Conservation (phyloP, 805 yeast species). For the Monosporozyma servazzii region DNA sequence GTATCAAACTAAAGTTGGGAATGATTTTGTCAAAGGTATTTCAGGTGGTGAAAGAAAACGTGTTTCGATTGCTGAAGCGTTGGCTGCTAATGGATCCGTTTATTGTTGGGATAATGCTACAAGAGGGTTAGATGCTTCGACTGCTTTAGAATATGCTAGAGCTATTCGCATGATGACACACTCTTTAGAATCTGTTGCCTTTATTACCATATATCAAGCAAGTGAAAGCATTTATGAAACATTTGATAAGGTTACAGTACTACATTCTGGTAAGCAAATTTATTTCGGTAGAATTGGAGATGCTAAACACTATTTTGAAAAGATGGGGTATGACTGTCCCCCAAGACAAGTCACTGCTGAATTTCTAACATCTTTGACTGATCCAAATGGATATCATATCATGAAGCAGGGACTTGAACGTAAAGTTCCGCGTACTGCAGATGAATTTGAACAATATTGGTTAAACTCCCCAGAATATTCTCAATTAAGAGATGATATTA, state of each 20-base stretch:
- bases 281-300: constrained; percentile 43
- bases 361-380: constrained; percentile 51
- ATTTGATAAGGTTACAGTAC: constrained; percentile 45
- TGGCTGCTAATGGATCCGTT: constrained; percentile 41
- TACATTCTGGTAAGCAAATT: constrained; percentile 46
- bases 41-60: constrained; percentile 75
- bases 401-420: constrained; percentile 36
- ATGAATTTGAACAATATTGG: constrained; percentile 46
- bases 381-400: constrained; percentile 39
- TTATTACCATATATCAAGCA: constrained; percentile 54
- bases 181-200: constrained; percentile 41
- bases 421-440: constrained; percentile 46
- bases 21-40: constrained; percentile 44
- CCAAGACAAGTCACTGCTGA: constrained; percentile 55
- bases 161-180: constrained; percentile 49
- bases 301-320: constrained; percentile 44
- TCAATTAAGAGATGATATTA: constrained; percentile 37
- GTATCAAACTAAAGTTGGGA: constrained; percentile 48
- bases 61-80: constrained; percentile 63
- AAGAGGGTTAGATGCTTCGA: constrained; percentile 56
- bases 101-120: constrained; percentile 57
- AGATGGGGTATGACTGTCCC: constrained; percentile 52
- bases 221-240: constrained; percentile 45
- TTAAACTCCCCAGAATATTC: constrained; percentile 33
- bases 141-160: constrained; percentile 56